These are phyloP conservation scores for Phaeosphaeriaceae sp. DNA, from an alignment of 2,329 filamentous ascomycete species.

Conservation along the genomic window DNA sequence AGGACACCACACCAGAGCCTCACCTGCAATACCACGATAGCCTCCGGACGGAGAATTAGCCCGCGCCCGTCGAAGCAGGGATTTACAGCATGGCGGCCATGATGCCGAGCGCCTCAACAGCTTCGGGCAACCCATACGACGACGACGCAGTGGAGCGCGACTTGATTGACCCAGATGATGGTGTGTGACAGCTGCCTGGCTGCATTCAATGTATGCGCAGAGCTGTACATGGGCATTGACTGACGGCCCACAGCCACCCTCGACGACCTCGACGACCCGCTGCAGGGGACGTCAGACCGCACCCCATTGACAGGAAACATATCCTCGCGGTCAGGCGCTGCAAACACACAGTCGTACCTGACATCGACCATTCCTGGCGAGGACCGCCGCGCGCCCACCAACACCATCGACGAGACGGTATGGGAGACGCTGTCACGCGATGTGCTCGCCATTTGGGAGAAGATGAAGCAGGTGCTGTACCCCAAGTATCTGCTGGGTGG, in stretches of 20 bases:
- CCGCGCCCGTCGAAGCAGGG: constrained; percentile 31
- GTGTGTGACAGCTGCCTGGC: constrained; percentile 42
- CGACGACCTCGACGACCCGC: constrained; percentile 90
- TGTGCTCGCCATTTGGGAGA: constrained; percentile 91
- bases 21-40: constrained; percentile 35
- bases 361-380: constrained; percentile 91
- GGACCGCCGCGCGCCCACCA: constrained; percentile 85
- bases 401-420: constrained; percentile 96
- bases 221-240: constrained; percentile 3
- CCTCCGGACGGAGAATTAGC: constrained; percentile 31
- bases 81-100: constrained; percentile 52
- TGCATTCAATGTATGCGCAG: constrained; percentile 1
- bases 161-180: constrained; percentile 61
- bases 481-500: constrained; percentile 88
- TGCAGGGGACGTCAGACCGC: constrained; percentile 72
- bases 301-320: constrained; percentile 87
- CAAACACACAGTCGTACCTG: constrained; percentile 78
- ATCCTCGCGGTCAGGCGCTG: constrained; percentile 51
- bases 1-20: constrained; percentile 35
- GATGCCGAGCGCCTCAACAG: constrained; percentile 51
- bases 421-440: constrained; percentile 97
- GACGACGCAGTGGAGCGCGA: constrained; percentile 57
- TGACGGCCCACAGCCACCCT: constrained; percentile 69
- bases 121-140: constrained; percentile 52
- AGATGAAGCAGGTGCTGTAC: constrained; percentile 96